A percentile compares a stretch with the other conserved stretches of the same genome.
Conservation (phyloP, 1,139 yeast species). For the Pichia sp. region DNA sequence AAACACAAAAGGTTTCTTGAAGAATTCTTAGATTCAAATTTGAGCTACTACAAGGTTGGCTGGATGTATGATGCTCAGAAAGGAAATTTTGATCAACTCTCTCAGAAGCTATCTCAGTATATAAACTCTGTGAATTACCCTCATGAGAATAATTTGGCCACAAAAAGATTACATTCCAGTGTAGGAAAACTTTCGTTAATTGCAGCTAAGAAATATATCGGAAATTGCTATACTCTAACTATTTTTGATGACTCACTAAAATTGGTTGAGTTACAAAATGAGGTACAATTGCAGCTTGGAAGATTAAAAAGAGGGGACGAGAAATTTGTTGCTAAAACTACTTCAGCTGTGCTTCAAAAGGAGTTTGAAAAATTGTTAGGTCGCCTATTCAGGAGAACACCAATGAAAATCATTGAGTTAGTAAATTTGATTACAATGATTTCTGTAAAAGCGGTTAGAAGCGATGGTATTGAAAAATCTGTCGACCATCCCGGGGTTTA, state of each 20-base stretch:
- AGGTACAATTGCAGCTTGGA: too few relatives aligned
- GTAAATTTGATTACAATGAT: neutral
- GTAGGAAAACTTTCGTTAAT: too few relatives aligned
- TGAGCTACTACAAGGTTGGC: constrained; percentile 46
- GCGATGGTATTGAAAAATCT: neutral
- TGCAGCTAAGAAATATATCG: too few relatives aligned
- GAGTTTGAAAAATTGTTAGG: too few relatives aligned
- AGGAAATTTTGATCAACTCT: neutral
- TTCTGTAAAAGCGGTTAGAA: neutral
- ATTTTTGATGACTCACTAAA: too few relatives aligned
- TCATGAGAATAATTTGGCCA: neutral
- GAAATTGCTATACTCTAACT: too few relatives aligned
- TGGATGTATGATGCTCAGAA: constrained; percentile 61
- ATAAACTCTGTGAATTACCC: neutral
- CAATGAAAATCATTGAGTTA: neutral
- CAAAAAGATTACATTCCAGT: too few relatives aligned
- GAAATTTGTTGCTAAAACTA: too few relatives aligned
- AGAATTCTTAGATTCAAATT: constrained; percentile 41
- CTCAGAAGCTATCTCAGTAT: neutral
- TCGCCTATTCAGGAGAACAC: neutral
- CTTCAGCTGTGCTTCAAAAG: too few relatives aligned
- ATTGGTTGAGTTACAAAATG: too few relatives aligned
- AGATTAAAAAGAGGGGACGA: too few relatives aligned
- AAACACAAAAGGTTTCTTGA: constrained; percentile 44
- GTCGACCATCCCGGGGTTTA: too few relatives aligned